phyloP scores from a whole-genome alignment of 352 stramenopile genomes.

The Achlya hypogyna region DNA sequence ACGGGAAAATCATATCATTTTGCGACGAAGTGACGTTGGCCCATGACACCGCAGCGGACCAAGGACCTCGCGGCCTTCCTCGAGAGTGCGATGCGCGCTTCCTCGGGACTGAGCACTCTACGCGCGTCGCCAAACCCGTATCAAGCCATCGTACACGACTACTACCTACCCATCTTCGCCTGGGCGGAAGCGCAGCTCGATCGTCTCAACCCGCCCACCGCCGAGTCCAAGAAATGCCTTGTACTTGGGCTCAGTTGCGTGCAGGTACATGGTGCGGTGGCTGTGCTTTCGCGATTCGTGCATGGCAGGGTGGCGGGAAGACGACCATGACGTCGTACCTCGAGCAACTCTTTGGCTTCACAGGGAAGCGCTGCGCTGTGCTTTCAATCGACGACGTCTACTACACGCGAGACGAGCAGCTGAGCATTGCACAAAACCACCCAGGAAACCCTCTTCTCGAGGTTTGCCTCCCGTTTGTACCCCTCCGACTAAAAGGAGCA shows the following conservation, averaged over 20 bases:
- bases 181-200: constrained; percentile 56
- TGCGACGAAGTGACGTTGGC: too few relatives aligned
- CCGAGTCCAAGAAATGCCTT: constrained; percentile 24
- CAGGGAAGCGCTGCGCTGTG: constrained; percentile 54
- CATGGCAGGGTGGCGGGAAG: constrained; percentile 52
- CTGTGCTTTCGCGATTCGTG: neutral
- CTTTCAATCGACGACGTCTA: constrained; percentile 83
- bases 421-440: constrained; percentile 48
- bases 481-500: constrained; percentile 23
- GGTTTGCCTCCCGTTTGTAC: constrained; percentile 29
- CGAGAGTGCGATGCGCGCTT: neutral
- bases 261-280: constrained; percentile 25
- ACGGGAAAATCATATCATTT: too few relatives aligned
- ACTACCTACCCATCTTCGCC: constrained; percentile 67
- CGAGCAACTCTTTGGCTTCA: constrained; percentile 40
- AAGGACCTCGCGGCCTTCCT: neutral
- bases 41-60: neutral
- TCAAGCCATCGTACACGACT: constrained; percentile 37
- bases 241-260: constrained; percentile 78
- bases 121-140: neutral
- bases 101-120: neutral
- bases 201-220: constrained; percentile 22
- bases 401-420: constrained; percentile 49
- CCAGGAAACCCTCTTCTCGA: constrained; percentile 66
- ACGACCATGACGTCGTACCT: constrained; percentile 71